Percentiles rank a stretch among this genome's conserved stretches.
phyloP scores from a whole-genome alignment of 345 rosid species.

The Conringia planisiliqua region DNA sequence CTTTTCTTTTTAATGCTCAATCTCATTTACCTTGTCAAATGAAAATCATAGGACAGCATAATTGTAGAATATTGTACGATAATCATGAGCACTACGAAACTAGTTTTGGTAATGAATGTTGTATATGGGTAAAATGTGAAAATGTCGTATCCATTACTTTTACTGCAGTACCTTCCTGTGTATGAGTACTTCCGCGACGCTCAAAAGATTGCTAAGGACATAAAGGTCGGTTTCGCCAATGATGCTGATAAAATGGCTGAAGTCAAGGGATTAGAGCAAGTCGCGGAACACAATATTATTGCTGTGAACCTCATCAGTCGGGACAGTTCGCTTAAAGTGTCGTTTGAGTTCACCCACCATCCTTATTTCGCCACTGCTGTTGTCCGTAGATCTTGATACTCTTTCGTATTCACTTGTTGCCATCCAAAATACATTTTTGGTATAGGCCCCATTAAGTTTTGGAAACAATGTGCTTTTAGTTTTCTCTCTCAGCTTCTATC shows the following conservation, averaged over 20 bases:
- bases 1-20: background rate
- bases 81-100: background rate
- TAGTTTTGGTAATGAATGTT: background rate
- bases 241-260: conserved; percentile 77
- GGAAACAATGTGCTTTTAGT: background rate
- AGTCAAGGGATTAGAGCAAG: conserved; percentile 71
- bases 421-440: background rate
- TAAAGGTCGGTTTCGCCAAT: conserved; percentile 62
- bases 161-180: conserved; percentile 52
- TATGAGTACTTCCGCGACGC: conserved; percentile 89
- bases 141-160: conserved; percentile 7
- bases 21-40: background rate
- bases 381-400: conserved; percentile 74
- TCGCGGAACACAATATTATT: conserved; percentile 84
- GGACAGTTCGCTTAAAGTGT: conserved; percentile 79
- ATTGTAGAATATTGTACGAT: background rate
- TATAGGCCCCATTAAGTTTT: background rate
- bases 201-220: conserved; percentile 72
- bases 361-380: conserved; percentile 86
- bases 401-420: background rate
- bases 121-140: too few species aligned
- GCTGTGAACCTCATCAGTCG: conserved; percentile 65
- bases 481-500: background rate
- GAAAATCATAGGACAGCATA: background rate
- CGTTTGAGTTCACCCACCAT: conserved; percentile 86